Conservation (phyloP, 257 asterid genomes). For the Ilex asprella region DNA sequence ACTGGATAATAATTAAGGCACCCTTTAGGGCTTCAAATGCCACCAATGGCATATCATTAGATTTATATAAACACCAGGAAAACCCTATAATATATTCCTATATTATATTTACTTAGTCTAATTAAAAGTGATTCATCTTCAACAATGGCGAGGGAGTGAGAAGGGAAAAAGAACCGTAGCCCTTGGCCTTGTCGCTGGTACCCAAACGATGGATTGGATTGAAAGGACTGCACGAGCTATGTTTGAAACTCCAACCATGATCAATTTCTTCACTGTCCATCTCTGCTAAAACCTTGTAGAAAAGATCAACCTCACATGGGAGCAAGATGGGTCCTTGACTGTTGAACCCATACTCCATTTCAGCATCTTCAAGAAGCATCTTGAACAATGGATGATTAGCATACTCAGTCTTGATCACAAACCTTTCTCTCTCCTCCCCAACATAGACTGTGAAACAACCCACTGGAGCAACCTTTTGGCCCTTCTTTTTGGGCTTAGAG, state of each 20-base stretch:
- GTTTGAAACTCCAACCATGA: slow-evolving; percentile 1
- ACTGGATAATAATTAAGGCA: too few species aligned
- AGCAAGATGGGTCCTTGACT: slow-evolving; percentile 43
- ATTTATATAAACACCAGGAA: too few species aligned
- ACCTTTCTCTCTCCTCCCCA: slow-evolving; percentile 31
- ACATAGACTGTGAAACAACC: slow-evolving; percentile 64
- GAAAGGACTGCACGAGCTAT: slow-evolving; percentile 20
- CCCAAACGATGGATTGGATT: slow-evolving; percentile 13
- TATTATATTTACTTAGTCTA: too few species aligned
- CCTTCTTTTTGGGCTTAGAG: background rate
- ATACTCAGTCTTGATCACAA: slow-evolving; percentile 16
- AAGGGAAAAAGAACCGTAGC: slow-evolving; percentile 4
- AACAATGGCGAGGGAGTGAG: background rate
- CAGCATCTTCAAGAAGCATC: slow-evolving; percentile 65
- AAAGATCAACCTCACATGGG: slow-evolving; percentile 18
- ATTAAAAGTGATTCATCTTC: background rate
- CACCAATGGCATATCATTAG: too few species aligned
- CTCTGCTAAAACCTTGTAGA: slow-evolving; percentile 38
- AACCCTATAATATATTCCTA: too few species aligned
- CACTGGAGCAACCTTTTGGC: slow-evolving; percentile 17
- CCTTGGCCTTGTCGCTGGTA: slow-evolving; percentile 1
- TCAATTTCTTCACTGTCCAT: slow-evolving; percentile 12
- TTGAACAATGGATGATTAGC: slow-evolving; percentile 58
- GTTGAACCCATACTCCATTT: slow-evolving; percentile 36
- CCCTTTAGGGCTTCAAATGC: too few species aligned